Conservation (phyloP, 208 protist genomes). For the Wallacemonas sp. region DNA sequence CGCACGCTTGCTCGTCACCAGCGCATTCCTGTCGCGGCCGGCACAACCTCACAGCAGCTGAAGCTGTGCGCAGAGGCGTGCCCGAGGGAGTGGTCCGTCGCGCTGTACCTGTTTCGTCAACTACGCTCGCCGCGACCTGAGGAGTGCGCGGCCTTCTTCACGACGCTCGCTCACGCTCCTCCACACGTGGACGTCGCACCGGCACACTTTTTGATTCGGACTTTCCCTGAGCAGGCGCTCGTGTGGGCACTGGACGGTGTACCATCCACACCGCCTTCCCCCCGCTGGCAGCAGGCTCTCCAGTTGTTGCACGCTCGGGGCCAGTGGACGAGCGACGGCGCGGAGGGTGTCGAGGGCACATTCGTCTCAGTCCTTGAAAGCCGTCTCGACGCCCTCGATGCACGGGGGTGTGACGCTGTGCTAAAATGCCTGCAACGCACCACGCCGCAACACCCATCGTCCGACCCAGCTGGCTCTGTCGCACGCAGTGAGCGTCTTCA, state of each 20-base stretch:
- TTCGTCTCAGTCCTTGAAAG: background rate
- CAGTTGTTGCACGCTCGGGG: slow-evolving; percentile 13
- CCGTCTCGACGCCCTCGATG: background rate
- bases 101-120: slow-evolving; percentile 52
- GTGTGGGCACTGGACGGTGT: background rate
- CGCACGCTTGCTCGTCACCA: slow-evolving; percentile 20
- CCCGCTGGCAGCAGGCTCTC: slow-evolving; percentile 20
- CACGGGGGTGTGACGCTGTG: background rate
- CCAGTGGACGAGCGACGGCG: too few species aligned
- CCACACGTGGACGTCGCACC: background rate
- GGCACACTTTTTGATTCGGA: background rate
- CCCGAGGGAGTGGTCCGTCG: slow-evolving; percentile 34
- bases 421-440: background rate
- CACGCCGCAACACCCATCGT: too few species aligned
- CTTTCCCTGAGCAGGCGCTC: too few species aligned
- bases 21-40: slow-evolving; percentile 51
- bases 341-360: background rate
- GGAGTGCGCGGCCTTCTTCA: slow-evolving; percentile 29
- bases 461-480: too few species aligned
- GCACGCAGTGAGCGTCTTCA: too few species aligned
- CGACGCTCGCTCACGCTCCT: background rate
- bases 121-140: slow-evolving; percentile 40
- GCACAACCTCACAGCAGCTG: slow-evolving; percentile 39
- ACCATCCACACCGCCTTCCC: background rate
- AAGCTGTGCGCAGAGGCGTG: slow-evolving; percentile 6